Evolutionary conservation across 441 rosid genomes (phyloP).

Genomic region (Raphanus hybrid): DNA sequence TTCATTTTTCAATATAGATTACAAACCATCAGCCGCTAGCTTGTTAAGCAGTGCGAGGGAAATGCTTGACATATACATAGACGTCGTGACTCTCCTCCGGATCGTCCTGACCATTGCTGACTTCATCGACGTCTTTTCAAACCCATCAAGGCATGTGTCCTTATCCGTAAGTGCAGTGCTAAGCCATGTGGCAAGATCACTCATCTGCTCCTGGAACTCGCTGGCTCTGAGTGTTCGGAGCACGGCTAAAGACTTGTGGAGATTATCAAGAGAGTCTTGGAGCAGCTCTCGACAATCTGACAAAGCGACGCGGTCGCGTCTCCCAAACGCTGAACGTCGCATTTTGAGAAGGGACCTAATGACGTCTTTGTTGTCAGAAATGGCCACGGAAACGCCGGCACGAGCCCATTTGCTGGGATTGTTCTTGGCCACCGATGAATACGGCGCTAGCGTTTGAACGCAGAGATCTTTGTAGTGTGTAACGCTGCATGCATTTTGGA

Average conservation of each 20-base stretch:
- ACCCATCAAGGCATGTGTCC: slow-evolving; percentile 84
- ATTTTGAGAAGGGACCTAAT: slow-evolving; percentile 46
- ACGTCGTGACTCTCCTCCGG: slow-evolving; percentile 49
- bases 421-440: slow-evolving; percentile 58
- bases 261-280: slow-evolving; percentile 60
- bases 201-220: slow-evolving; percentile 59
- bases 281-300: slow-evolving; percentile 74
- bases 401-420: slow-evolving; percentile 90
- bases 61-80: slow-evolving; percentile 68
- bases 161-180: slow-evolving; percentile 75
- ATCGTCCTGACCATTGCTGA: slow-evolving; percentile 42
- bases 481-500: slow-evolving; percentile 78
- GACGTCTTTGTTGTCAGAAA: slow-evolving; percentile 57
- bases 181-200: slow-evolving; percentile 70
- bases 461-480: slow-evolving; percentile 72
- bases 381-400: slow-evolving; percentile 77
- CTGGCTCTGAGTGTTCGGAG: slow-evolving; percentile 56
- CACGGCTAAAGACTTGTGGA: slow-evolving; percentile 61
- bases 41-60: slow-evolving; percentile 82
- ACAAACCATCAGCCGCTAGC: slow-evolving; percentile 63
- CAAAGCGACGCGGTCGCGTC: slow-evolving; percentile 54
- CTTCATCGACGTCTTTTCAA: slow-evolving; percentile 47
- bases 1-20: slow-evolving; percentile 1
- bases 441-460: slow-evolving; percentile 59
- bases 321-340: slow-evolving; percentile 41